These are phyloP conservation scores for Melastoma malabathricum DNA, from an alignment of 345 rosid genomes.

Conservation along the genomic window DNA sequence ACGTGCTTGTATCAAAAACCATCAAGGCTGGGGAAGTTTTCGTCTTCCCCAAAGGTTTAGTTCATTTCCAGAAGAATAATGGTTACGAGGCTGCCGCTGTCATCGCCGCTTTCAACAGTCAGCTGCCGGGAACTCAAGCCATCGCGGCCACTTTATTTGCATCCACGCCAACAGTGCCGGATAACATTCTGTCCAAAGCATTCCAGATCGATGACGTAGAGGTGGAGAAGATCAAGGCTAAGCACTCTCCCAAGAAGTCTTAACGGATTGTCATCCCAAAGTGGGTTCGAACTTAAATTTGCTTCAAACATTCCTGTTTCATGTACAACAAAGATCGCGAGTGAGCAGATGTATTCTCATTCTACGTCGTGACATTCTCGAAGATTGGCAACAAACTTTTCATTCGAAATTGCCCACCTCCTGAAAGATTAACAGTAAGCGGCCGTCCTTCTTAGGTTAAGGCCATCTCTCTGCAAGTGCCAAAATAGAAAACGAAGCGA, in stretches of 20 bases:
- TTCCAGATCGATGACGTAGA: constrained; percentile 25
- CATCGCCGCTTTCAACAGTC: constrained; percentile 41
- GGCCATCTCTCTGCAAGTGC: no score
- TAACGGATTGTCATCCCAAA: not conserved
- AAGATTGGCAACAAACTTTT: no score
- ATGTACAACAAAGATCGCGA: no score
- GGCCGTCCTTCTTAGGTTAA: no score
- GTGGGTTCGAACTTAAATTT: not conserved
- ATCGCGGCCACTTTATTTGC: constrained; percentile 28
- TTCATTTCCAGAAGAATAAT: constrained; percentile 47
- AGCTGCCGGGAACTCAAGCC: constrained; percentile 39
- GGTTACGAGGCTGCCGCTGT: constrained; percentile 22
- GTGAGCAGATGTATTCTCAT: no score
- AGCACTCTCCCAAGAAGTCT: constrained; percentile 21
- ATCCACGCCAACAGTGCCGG: constrained; percentile 27
- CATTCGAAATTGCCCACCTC: no score
- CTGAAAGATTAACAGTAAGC: no score
- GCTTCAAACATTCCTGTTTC: not conserved
- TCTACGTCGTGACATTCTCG: no score
- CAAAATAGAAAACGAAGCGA: no score
- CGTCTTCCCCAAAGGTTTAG: constrained; percentile 47
- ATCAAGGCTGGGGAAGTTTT: constrained; percentile 39
- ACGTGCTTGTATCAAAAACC: constrained; percentile 26
- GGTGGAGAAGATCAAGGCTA: constrained; percentile 30
- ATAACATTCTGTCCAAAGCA: constrained; percentile 28